Conservation (phyloP, 2,329 filamentous ascomycete genomes). For the Fusarium albosuccineum region DNA sequence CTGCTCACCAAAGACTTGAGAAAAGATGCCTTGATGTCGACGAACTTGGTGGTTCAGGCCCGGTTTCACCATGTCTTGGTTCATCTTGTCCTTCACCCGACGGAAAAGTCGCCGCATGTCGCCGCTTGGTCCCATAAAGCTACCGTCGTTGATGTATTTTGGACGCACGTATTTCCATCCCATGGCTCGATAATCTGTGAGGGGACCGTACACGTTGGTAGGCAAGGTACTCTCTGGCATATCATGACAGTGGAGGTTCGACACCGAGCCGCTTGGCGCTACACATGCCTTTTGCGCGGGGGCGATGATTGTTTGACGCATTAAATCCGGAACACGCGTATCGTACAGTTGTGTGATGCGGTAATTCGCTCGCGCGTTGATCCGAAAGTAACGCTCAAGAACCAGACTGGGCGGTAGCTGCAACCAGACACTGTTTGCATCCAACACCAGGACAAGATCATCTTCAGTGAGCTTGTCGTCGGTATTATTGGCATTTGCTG, state of each 20-base stretch:
- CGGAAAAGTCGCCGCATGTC: slow-evolving; percentile 46
- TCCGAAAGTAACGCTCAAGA: slow-evolving; percentile 44
- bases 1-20: slow-evolving; percentile 49
- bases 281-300: slow-evolving; percentile 45
- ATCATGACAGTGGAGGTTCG: slow-evolving; percentile 42
- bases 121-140: slow-evolving; percentile 47
- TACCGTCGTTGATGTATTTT: slow-evolving; percentile 49
- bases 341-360: slow-evolving; percentile 9
- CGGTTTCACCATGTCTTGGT: slow-evolving; percentile 33
- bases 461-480: slow-evolving; percentile 41
- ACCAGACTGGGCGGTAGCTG: slow-evolving; percentile 48
- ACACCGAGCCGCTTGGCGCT: slow-evolving; percentile 38
- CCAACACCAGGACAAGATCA: slow-evolving; percentile 48
- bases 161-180: slow-evolving; percentile 44
- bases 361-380: slow-evolving; percentile 40
- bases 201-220: slow-evolving; percentile 36
- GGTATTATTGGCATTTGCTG: slow-evolving; percentile 20
- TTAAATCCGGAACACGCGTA: slow-evolving; percentile 33
- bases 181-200: slow-evolving; percentile 36
- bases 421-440: slow-evolving; percentile 50
- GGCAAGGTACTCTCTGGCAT: slow-evolving; percentile 43
- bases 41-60: slow-evolving; percentile 26
- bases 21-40: slow-evolving; percentile 50
- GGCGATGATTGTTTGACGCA: slow-evolving; percentile 44
- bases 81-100: slow-evolving; percentile 45